phyloP scores from a whole-genome alignment of 257 asterid species.

The Plantago elongata region DNA sequence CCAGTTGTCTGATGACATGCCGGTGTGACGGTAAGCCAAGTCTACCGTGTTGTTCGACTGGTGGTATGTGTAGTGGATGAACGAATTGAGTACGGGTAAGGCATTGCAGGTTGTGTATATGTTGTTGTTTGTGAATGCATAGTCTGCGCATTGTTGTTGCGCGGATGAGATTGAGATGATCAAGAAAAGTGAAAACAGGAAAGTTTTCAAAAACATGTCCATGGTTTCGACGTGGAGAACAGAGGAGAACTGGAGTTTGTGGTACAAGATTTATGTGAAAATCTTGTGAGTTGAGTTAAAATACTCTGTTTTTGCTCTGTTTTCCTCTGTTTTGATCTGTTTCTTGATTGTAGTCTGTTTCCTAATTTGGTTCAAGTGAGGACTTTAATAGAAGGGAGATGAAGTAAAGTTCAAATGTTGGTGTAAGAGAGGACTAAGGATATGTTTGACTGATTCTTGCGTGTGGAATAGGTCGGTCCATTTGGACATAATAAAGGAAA shows the following conservation, averaged over 20 bases:
- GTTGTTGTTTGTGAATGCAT: conserved; percentile 27
- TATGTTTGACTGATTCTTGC: conserved; percentile 2
- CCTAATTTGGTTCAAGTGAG: not conserved
- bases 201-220: conserved; percentile 17
- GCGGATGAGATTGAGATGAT: conserved; percentile 15
- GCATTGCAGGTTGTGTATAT: conserved; percentile 27
- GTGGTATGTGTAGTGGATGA: conserved; percentile 68
- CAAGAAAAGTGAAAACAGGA: conserved; percentile 23
- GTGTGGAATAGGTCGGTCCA: conserved; percentile 10
- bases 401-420: conserved; percentile 3
- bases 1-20: conserved; percentile 40
- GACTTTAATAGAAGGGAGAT: not conserved
- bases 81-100: conserved; percentile 50
- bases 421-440: not conserved
- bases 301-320: too few species aligned
- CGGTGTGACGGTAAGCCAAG: conserved; percentile 58
- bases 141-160: conserved; percentile 32
- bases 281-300: too few species aligned
- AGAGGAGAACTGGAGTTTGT: not conserved
- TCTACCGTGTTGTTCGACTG: conserved; percentile 41
- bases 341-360: not conserved
- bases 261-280: too few species aligned
- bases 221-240: not conserved
- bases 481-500: not conserved
- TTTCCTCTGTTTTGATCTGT: too few species aligned